Base-by-base conservation (phyloP, 805 yeast species). In the Lipomyces starkeyi region DNA sequence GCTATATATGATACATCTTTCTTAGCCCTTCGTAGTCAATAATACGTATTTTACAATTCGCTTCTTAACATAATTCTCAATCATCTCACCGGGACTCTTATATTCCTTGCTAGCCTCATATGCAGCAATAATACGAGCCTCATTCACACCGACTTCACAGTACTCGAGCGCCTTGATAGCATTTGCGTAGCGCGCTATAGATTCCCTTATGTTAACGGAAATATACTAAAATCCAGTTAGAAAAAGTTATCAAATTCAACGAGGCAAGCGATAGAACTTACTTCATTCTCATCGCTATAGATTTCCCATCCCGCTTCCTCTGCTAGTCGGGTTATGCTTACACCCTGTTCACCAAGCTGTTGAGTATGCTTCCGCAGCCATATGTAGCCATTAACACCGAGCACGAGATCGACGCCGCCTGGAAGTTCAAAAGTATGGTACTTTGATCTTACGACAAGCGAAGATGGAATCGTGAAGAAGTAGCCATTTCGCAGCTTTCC, bases 251-350 rank as follows among this genome's bases (percentile, higher is more conserved):
- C 13, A 53, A 6, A 27, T 17, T 17, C 32, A 54, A 20, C 20
- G 3, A 2, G 58, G 9, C 37, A 55, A 54, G 25, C 49, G 6
- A 17, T 17, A 43, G 43, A 43, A 25, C 56, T 11, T 14, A 53
- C 56, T 29, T 68, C 76, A 76, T 95, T 96, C 67, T 85, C 85
- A 79, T 96, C 98, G 62, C 94, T 88, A 80, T 95, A 95, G 54
- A 95, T 94, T 76, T 93, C 97, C 95, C 96, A 89, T 0, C 97
- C 90, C 35, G 96, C 89, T 75, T 93, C 97, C 78, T 91, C 95
- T 77, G 93, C 97, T 59, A 95, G 80, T 73, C 97, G 84, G 13
- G 97, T 93, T 62, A 94, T 91, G 56, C 74, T 73, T 40, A 72
- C 71, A 37, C 73, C 76, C 4, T 14, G 29, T 20, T n/a, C 66